Percentiles rank a stretch among this genome's conserved stretches.
Evolutionary conservation across 2,329 filamentous ascomycete species (phyloP).

Genomic region (Coniella lustricola): DNA sequence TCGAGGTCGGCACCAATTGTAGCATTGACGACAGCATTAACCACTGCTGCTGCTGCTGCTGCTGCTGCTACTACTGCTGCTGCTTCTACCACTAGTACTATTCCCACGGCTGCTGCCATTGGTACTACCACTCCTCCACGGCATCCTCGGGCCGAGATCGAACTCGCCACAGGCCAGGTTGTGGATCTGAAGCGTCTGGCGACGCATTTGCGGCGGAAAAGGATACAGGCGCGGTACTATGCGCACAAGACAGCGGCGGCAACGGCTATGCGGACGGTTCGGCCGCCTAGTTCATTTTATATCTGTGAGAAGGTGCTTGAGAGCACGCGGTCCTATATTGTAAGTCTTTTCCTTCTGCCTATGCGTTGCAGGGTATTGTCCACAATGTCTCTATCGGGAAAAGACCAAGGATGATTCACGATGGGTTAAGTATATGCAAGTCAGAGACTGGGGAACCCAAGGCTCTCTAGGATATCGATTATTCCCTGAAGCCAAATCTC

Average conservation of each 20-base stretch:
- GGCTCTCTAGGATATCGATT: too few species aligned
- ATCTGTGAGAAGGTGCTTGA: constrained; percentile 6
- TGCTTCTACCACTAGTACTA: too few species aligned
- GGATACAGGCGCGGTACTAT: not conserved
- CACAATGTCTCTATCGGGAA: too few species aligned
- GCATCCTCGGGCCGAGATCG: not conserved
- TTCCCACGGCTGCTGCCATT: too few species aligned
- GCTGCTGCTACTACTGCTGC: not conserved
- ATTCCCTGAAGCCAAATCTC: too few species aligned
- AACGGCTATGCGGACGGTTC: constrained; percentile 1
- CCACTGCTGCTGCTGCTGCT: too few species aligned
- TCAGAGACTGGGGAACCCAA: too few species aligned
- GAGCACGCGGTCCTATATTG: constrained; percentile 7
- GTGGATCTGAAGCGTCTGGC: constrained; percentile 4
- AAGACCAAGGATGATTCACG: too few species aligned
- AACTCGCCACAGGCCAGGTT: constrained; percentile 5
- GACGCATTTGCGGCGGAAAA: not conserved
- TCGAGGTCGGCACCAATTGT: too few species aligned
- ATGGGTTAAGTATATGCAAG: too few species aligned
- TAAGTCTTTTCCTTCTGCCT: not conserved
- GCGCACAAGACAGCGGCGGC: not conserved
- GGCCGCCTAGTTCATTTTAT: constrained; percentile 7
- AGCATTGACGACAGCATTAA: too few species aligned
- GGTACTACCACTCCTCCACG: not conserved
- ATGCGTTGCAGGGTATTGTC: too few species aligned